Evolutionary conservation across 306 rosid species (phyloP).

Genomic region (Cucumis hystrix): DNA sequence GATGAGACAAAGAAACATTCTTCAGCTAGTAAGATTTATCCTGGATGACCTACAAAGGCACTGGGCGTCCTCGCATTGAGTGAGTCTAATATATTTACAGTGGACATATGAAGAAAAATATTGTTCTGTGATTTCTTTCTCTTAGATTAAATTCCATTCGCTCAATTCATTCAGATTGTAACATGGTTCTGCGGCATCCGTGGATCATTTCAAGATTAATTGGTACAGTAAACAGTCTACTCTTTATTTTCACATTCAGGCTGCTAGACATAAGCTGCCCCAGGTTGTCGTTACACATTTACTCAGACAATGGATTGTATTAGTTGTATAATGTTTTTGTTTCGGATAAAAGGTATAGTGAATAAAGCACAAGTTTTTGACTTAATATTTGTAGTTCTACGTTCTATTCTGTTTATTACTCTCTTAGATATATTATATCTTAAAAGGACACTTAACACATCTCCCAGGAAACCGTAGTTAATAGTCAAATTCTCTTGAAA

Average conservation of each 20-base stretch:
- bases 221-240: conserved; percentile 10
- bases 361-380: conserved; percentile 8
- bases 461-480: background rate
- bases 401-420: background rate
- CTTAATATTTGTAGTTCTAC: background rate
- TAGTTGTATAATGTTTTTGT: conserved; percentile 7
- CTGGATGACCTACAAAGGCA: conserved; percentile 4
- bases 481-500: background rate
- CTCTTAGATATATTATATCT: background rate
- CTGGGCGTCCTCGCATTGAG: background rate
- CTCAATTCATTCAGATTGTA: conserved; percentile 5
- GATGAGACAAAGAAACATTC: conserved; percentile 33
- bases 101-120: background rate
- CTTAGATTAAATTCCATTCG: conserved; percentile 3
- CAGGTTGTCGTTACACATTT: conserved; percentile 5
- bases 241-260: conserved; percentile 7
- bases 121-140: background rate
- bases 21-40: background rate
- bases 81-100: conserved; percentile 5
- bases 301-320: conserved; percentile 6
- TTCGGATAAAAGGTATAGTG: conserved; percentile 1
- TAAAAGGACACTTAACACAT: background rate
- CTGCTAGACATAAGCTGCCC: conserved; percentile 1
- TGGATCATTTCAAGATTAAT: conserved; percentile 6
- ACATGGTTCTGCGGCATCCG: background rate